Conservation (phyloP, 2,329 filamentous ascomycete species). For the Nannizzia gypsea region DNA sequence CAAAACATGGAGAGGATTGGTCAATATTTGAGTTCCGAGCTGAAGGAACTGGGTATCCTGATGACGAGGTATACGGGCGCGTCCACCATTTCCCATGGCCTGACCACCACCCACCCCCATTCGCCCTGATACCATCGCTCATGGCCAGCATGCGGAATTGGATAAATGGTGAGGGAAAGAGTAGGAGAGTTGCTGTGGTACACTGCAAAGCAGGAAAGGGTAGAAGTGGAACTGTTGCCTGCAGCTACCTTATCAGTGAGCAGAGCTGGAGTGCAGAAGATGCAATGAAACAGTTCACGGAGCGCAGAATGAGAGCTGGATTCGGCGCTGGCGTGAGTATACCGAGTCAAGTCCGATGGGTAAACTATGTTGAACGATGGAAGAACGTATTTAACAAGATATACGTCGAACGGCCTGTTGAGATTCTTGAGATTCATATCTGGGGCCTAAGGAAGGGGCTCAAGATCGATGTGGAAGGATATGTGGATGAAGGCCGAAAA, state of each 20-base stretch:
- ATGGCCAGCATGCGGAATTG: conserved; percentile 89
- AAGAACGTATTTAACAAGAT: conserved; percentile 55
- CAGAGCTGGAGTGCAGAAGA: conserved; percentile 58
- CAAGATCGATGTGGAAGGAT: conserved; percentile 76
- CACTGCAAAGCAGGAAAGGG: conserved; percentile 98
- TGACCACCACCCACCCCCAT: conserved; percentile 93
- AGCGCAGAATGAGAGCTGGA: conserved; percentile 73
- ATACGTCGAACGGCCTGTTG: conserved; percentile 71
- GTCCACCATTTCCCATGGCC: conserved; percentile 92
- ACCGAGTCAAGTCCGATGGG: conserved; percentile 77
- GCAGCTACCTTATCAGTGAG: conserved; percentile 81
- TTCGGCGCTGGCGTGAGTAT: conserved; percentile 89
- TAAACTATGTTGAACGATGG: conserved; percentile 84
- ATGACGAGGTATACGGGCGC: conserved; percentile 72
- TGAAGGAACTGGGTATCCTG: conserved; percentile 90
- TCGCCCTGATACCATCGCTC: conserved; percentile 74
- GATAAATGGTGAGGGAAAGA: conserved; percentile 41
- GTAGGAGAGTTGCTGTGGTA: conserved; percentile 65
- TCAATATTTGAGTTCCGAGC: conserved; percentile 96
- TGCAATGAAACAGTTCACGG: conserved; percentile 59
- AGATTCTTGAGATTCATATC: conserved; percentile 77
- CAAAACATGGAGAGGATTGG: conserved; percentile 74
- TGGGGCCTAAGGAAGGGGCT: conserved; percentile 84
- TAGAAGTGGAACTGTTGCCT: conserved; percentile 74
- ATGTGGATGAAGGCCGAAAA: conserved; percentile 72